phyloP scores from a whole-genome alignment of 345 rosid species.

The Gossypium raimondii region DNA sequence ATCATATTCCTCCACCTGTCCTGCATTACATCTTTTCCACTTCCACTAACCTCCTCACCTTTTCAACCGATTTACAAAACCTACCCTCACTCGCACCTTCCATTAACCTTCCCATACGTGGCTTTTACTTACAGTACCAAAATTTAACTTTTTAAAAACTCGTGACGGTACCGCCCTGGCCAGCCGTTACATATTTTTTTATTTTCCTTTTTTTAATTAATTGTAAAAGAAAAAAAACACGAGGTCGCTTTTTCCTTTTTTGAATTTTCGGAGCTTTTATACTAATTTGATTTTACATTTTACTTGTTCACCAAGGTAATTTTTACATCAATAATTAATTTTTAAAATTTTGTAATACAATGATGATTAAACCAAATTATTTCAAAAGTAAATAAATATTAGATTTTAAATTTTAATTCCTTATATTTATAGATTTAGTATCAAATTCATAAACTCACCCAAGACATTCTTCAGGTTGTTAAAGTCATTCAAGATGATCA shows the following conservation, averaged over 20 bases:
- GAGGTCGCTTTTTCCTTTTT: background rate
- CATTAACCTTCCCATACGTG: too few relatives aligned
- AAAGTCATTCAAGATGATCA: too few relatives aligned
- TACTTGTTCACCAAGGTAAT: too few relatives aligned
- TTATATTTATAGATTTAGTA: too few relatives aligned
- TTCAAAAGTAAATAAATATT: too few relatives aligned
- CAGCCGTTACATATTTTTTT: background rate
- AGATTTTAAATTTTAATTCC: too few relatives aligned
- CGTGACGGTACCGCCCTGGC: background rate
- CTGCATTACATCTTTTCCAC: background rate
- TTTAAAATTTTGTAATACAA: too few relatives aligned
- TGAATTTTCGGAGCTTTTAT: background rate
- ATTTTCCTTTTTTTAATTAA: background rate
- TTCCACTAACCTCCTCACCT: background rate
- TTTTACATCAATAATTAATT: too few relatives aligned
- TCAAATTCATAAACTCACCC: accelerated
- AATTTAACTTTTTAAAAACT: too few relatives aligned
- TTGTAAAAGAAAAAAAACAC: background rate
- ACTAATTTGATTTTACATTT: too few relatives aligned
- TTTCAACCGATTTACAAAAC: conserved; percentile 15
- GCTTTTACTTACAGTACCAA: background rate
- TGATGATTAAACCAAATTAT: too few relatives aligned
- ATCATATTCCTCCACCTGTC: conserved; percentile 20
- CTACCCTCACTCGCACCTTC: background rate
- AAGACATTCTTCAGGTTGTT: accelerated